Percentiles rank a stretch among this genome's conserved stretches.
Evolutionary conservation across 2,329 filamentous ascomycete species (phyloP).

Genomic region (Niveomyces coronatus): DNA sequence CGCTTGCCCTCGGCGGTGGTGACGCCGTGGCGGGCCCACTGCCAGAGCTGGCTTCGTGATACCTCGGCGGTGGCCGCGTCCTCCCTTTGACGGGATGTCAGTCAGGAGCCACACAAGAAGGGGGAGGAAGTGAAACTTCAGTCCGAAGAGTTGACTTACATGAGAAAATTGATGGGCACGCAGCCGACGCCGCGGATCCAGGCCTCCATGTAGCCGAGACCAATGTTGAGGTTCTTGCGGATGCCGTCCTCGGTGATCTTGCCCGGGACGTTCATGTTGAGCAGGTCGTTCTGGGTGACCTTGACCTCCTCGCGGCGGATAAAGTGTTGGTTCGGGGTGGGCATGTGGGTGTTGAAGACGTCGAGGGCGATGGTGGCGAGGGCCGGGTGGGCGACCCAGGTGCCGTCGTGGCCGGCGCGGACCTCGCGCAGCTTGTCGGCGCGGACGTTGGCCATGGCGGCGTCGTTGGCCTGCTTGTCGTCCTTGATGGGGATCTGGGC

Average conservation of each 20-base stretch:
- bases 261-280: constrained; percentile 97
- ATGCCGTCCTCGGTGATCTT: constrained; percentile 89
- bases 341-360: constrained; percentile 98
- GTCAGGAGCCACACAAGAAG: background rate
- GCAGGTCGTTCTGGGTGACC: constrained; percentile 77
- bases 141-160: constrained; percentile 46
- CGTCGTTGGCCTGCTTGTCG: constrained; percentile 80
- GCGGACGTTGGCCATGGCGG: constrained; percentile 85
- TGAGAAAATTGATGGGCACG: constrained; percentile 94
- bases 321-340: constrained; percentile 93
- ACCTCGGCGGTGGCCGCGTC: constrained; percentile 96
- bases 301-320: constrained; percentile 80
- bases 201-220: constrained; percentile 95
- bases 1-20: constrained; percentile 80
- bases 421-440: constrained; percentile 96
- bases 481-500: constrained; percentile 99
- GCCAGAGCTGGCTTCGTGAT: constrained; percentile 88
- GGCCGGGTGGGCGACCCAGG: constrained; percentile 95
- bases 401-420: constrained; percentile 87
- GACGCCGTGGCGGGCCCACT: constrained; percentile 71
- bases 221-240: constrained; percentile 95
- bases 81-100: constrained; percentile 39
- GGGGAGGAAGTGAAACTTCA: too few relatives aligned
- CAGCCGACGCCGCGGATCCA: constrained; percentile 94
- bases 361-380: constrained; percentile 81